Evolutionary conservation across 371 early-diverging fungal species (phyloP), one percentile per base, ranked within the genome.

Genomic region (Lichtheimia corymbifera): DNA sequence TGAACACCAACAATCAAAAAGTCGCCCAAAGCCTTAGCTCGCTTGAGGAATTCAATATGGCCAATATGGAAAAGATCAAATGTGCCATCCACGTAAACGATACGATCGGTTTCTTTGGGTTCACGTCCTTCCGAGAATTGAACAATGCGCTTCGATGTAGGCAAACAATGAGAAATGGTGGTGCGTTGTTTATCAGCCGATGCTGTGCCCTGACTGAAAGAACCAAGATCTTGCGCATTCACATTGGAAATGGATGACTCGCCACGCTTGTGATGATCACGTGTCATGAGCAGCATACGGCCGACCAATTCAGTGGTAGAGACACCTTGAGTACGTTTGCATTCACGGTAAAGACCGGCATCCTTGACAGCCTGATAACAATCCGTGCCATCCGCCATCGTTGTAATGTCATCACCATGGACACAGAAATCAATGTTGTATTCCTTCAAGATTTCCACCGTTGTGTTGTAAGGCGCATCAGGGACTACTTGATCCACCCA

Each of bases 31-130:
- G 84, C 87, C 65, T 88, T 92, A 27, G 95, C 96, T 63, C 91
- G 85, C 67, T 89, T 89, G 68, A 98, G 80, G 71, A 96, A 93
- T 77, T 93, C 92, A 70, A 93, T 91, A 74, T 98, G 98, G 30
- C 99, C 98, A 14, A 91, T 83, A 77, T 97, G 99, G 85, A 97
- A 98, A 61, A 98, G 71, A 69, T 98, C 99, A 77, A 95, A 98
- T 14, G 93, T 91, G 17, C 99, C 99, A 68, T 96, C 97, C 13
- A 97, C 93, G 74, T 97, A 98, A 28, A 97, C 91, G 9, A 96
- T 81, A 54, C 79, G 77, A 62, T 85, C 84, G 42, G 67, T 73
- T 6, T 68, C 66, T 66, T 86, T 81, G 13, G 94, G 94, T 63
- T 93, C 92, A 47, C 78, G 74, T 15, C 88, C 90, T 62, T 92